Evolutionary conservation across 2,329 filamentous ascomycete species (phyloP), one percentile per base, ranked within the genome.

Genomic region (Cryphonectria carpinicola): DNA sequence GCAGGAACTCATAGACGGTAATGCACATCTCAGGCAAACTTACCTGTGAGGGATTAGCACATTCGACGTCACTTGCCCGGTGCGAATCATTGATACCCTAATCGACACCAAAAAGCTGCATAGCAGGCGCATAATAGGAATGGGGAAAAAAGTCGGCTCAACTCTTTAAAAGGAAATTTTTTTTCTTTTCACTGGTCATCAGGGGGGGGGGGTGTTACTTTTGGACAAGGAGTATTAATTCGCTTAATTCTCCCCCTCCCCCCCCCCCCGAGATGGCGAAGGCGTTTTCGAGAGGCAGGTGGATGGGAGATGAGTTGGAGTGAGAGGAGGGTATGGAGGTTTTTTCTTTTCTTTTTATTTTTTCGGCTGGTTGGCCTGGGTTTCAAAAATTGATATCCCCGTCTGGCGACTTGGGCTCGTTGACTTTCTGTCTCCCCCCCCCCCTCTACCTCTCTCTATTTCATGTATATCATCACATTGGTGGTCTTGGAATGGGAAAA

Each of bases 1-100:
- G n/a, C 89, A 95, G 73, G 88, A 91, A 22, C 78, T 97, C 28
- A 80, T 94, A 17, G 82, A 85, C 54, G 93, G 90, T 5, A 97
- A 97, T 77, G 83, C 89, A 69, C 78, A 82, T 37, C 79, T 94
- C 67, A 82, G 83, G 70, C 79, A 78, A n/a, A 58, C 54, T 32
- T 58, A 58, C 54, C 14, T 58, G 54, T 58, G 28, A 58, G 54
- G 35, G 28, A 19, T 46, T 22, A 39, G 41, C 39, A 32, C 13
- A 43, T 32, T 6, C 5, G 25, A n/a, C 25, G 4, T 19, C 25
- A 35, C 19, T 13, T n/a, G 54, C 54, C 54, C 25, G 28, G 13
- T 56, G 25, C 25, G 25, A 7, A 32, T 13, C 5, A 58, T 58
- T 17, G n/a, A 14, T 35, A 17, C 54, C 54, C 10, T n/a, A 11